These are phyloP conservation scores for Chrysopogon serrulatus DNA, from an alignment of 176 grass and related monocot species.

Conservation along the genomic window DNA sequence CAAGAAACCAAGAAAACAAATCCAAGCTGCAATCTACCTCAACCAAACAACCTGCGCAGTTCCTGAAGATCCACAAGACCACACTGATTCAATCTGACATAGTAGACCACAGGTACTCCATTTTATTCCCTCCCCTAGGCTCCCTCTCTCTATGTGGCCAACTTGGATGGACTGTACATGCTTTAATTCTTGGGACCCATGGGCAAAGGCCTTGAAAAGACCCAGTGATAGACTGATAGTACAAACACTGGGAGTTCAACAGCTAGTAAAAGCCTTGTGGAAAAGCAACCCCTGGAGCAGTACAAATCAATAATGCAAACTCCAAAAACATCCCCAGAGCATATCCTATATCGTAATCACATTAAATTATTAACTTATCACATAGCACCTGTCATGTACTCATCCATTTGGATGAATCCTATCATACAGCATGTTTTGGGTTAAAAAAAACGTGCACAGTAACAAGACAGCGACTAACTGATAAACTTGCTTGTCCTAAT, in stretches of 20 bases:
- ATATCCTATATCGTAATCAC: constrained; percentile 24
- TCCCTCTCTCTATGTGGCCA: constrained; percentile 18
- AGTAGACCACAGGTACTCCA: constrained; percentile 10
- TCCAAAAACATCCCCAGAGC: constrained; percentile 19
- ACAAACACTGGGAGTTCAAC: constrained; percentile 41
- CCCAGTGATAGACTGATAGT: constrained; percentile 38
- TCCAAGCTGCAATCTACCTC: background rate
- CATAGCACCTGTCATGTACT: background rate
- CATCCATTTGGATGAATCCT: constrained; percentile 25
- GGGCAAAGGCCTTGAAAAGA: constrained; percentile 43
- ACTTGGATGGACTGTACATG: constrained; percentile 34
- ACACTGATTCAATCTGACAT: constrained; percentile 21
- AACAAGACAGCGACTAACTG: constrained; percentile 28
- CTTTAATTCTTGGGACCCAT: constrained; percentile 55
- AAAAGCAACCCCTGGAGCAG: constrained; percentile 46
- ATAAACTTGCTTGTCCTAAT: constrained; percentile 32
- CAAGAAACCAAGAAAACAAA: constrained; percentile 16
- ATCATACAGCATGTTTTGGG: background rate
- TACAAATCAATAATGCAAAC: constrained; percentile 43
- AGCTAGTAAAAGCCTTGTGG: constrained; percentile 46
- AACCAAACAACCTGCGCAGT: constrained; percentile 13
- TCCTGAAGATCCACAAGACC: constrained; percentile 24
- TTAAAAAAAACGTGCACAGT: background rate
- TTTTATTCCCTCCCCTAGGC: constrained; percentile 19
- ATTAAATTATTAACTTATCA: constrained; percentile 15